Evolutionary conservation across 352 stramenopile genomes (phyloP), one percentile per base, ranked within the genome.

Genomic region (Phytophthora fragariae): DNA sequence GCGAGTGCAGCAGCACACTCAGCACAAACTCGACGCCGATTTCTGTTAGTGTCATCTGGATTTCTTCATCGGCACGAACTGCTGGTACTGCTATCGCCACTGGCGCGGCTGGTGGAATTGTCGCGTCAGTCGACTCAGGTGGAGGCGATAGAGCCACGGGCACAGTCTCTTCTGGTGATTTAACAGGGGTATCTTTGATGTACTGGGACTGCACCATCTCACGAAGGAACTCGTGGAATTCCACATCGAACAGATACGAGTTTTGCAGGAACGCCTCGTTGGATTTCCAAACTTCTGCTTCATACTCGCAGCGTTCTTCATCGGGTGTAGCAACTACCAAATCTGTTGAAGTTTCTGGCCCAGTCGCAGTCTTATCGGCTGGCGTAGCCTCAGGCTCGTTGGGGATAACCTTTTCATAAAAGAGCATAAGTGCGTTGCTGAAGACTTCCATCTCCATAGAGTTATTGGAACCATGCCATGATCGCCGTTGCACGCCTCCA

Each of bases 391-490:
- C 70, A 31, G 77, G 82, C 19, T 91, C 74, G 0, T 80, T 80
- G 14, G 81, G 86, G 12, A 86, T 77, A 27, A 99, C 92, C 79
- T 99, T 99, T 70, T 99, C 98, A 71, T 99, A 99, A 73, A 99
- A 99, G 0, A 99, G 84, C 96, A 99, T 99, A 5, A 99, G 81
- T 5, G 97, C 98, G 75, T 99, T 99, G 59, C 97, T 98, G 77
- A 99, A 99, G 14, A 99, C 93, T 77, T 99, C 98, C 85, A 98
- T 98, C 75, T 99, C 98, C 78, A 99, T 97, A 19, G 94, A 96
- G 69, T 98, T 98, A 65, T 79, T 97, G 21, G 98, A 90, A 17
- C 98, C 98, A 73, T 99, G 95, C 92, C 95, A 99, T 24, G 85
- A 94, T 17, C 88, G 87, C 11, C 86, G 86, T 66, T 99, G 89